A percentile compares a stretch with the other conserved stretches of the same genome.
These are phyloP conservation scores for Tolypocladium ovalisporum DNA, from an alignment of 2,329 filamentous ascomycete genomes.

Conservation along the genomic window DNA sequence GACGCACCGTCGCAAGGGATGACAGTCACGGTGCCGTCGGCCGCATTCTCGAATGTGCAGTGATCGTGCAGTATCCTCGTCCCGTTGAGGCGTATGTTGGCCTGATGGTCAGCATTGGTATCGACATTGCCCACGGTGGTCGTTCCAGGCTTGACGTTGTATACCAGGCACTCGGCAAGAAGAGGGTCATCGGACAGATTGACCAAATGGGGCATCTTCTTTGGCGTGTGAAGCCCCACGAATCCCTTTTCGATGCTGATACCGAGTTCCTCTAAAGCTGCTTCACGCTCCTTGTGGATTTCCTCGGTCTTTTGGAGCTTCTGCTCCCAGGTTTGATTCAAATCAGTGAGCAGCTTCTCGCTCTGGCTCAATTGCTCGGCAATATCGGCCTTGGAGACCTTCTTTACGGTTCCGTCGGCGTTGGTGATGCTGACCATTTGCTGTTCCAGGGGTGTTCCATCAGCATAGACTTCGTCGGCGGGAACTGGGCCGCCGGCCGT, in stretches of 20 bases:
- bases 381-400: constrained; percentile 97
- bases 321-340: constrained; percentile 98
- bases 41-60: constrained; percentile 79
- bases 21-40: constrained; percentile 86
- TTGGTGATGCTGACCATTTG: constrained; percentile 93
- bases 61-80: constrained; percentile 88
- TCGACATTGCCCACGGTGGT: constrained; percentile 94
- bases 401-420: constrained; percentile 76
- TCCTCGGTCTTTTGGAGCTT: constrained; percentile 91
- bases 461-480: constrained; percentile 76
- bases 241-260: constrained; percentile 99
- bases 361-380: constrained; percentile 92
- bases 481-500: constrained; percentile 38
- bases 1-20: constrained; percentile 84
- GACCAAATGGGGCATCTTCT: constrained; percentile 98
- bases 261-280: constrained; percentile 87
- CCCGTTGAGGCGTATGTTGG: constrained; percentile 88
- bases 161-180: constrained; percentile 89
- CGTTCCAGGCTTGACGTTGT: constrained; percentile 91
- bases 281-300: constrained; percentile 94
- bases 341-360: constrained; percentile 88
- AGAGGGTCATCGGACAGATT: constrained; percentile 93
- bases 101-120: constrained; percentile 59
- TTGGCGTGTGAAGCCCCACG: constrained; percentile 86
- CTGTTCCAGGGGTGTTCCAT: constrained; percentile 84